Conservation (phyloP, 2,329 filamentous ascomycete genomes). For the Trichoderma harzianum region DNA sequence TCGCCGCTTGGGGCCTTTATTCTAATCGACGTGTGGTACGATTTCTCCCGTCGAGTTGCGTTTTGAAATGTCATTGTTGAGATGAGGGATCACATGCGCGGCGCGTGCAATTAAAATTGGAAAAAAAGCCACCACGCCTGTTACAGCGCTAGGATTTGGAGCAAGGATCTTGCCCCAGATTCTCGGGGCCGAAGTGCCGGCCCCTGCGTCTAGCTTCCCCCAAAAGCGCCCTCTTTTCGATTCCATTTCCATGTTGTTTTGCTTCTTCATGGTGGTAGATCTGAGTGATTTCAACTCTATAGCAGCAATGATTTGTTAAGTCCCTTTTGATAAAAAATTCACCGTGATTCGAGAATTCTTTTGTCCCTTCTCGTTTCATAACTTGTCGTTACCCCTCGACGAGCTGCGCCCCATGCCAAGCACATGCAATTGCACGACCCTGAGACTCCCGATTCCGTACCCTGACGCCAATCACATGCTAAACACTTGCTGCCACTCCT, state of each 20-base stretch:
- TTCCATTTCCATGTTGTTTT: background rate
- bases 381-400: background rate
- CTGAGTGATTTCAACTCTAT: background rate
- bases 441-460: background rate
- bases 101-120: background rate
- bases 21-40: constrained; percentile 2
- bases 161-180: constrained; percentile 35
- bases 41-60: background rate
- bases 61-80: background rate
- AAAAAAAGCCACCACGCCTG: background rate
- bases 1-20: background rate
- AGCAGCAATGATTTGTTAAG: background rate
- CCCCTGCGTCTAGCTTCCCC: constrained; percentile 14
- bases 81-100: constrained; percentile 12
- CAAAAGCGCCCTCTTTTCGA: background rate
- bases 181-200: constrained; percentile 22
- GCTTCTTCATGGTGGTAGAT: background rate
- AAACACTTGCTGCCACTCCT: background rate
- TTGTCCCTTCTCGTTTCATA: background rate
- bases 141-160: background rate
- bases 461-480: constrained; percentile 7
- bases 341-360: too few species aligned
- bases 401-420: background rate
- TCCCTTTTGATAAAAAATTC: background rate
- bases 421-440: background rate